Evolutionary conservation across 2,329 filamentous ascomycete species (phyloP), one percentile per base, ranked within the genome.

Genomic region (Monosporascus sp.): DNA sequence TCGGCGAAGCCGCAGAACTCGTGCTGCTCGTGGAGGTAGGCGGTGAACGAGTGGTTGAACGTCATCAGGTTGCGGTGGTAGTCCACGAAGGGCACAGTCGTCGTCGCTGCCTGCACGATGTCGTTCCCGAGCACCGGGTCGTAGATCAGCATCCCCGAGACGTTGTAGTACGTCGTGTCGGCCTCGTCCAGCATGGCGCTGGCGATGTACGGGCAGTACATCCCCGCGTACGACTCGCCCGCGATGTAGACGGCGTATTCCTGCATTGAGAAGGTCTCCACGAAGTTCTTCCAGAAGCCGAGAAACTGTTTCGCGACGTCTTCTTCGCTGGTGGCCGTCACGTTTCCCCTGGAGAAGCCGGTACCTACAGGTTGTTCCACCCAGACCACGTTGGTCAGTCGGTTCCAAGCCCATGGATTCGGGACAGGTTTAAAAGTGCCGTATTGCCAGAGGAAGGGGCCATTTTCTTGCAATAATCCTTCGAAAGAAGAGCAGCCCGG

Each of bases 371-470:
- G 85, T 65, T 89, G 86, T 62, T 89, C 88, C 8, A 88, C 78
- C 81, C 85, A 94, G 47, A 94, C 74, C 63, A 92, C 81, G 68
- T 92, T 91, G 51, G 88, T 88, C 37, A 93, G 70, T 49, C 87
- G 87, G 55, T 82, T 81, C 87, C 87, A 92, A n/a, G 80, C 80
- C 73, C 86, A 91, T 0, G 80, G 77, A 64, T 91, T 91, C 45
- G 74, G 71, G 0, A 84, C 75, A 0, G 88, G 87, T 19, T 77
- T 75, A 52, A 77, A 80, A 1, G 87, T 92, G 37, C 89, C 89
- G 14, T 82, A 77, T 64, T 87, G 81, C 86, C 86, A 89, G 5
- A 79, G 53, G 62, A 90, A 87, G 0, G 88, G 86, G 0, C 89
- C 88, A 61, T 91, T 92, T 61, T 93, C 89, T 49, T 89, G 87